Base-by-base conservation (phyloP, 495 filamentous ascomycete species). In the Trichocladium antarcticum region DNA sequence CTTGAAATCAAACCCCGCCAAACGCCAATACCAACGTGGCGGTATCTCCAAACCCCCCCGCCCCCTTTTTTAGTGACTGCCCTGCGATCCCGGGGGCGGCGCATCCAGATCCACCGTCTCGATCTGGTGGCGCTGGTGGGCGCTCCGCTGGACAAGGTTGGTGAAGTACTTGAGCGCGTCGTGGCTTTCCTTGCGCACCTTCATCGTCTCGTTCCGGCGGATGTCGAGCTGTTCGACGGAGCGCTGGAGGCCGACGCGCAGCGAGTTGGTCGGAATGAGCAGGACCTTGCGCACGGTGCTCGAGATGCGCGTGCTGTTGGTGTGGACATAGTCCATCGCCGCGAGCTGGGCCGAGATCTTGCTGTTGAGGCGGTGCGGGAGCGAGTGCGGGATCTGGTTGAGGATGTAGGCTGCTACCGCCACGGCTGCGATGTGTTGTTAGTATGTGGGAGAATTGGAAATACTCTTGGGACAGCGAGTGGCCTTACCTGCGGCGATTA, bases 241-340 rank as follows among this genome's bases (percentile, higher is more conserved):
- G 12, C 84, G 82, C 52, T 88, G 80, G 44, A 98, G 74, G 48
- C 81, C 82, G 29, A 83, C 78, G 31, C 84, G 79, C 14, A 98
- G 77, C 50, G 85, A 83, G 50, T 84, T 81, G 22, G 89, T 85
- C 0, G 93, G 92, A 57, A 82, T 77, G 38, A 83, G 84, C 32
- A 98, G 80, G 15, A 94, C 84, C 60, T 87, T 85, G 44, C 90
- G 84, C 24, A 90, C 85, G 40, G 90, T 84, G 42, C 76, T 68
- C 7, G 83, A 81, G 53, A 98, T 89, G 21, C 92, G 84, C 21
- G 74, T 74, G 54, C 85, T 77, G 71, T 98, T 98, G 50, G 76
- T 66, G 66, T 98, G 93, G 10, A 89, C 83, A 62, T 96, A 98
- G 69, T 98, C 92, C 61, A 94, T 80, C 17, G 79, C 73, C 19